These are phyloP conservation scores for Aspergillus egyptiacus DNA, from an alignment of 495 filamentous ascomycete genomes.

Conservation along the genomic window DNA sequence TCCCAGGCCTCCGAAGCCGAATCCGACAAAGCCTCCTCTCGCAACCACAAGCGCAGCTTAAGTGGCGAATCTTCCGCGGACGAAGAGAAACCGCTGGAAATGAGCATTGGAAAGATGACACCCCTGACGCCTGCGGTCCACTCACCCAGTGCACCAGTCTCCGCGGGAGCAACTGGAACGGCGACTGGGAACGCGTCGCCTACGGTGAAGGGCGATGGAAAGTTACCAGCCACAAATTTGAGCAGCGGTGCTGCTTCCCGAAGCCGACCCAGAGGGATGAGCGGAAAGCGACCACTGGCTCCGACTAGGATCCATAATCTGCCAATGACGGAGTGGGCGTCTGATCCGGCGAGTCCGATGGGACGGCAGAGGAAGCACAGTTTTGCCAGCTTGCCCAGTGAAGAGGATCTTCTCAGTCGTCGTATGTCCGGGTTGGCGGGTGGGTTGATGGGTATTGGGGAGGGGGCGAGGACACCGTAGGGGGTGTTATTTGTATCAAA, in stretches of 20 bases:
- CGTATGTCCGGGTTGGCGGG: constrained; percentile 81
- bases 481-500: not conserved
- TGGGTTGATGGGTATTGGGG: constrained; percentile 64
- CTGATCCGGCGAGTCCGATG: constrained; percentile 21
- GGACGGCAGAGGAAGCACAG: constrained; percentile 43
- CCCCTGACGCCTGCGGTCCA: constrained; percentile 18
- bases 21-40: not conserved
- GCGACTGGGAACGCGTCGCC: not conserved
- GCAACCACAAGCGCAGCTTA: constrained; percentile 36
- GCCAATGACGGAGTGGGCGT: constrained; percentile 21
- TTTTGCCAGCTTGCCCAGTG: constrained; percentile 69
- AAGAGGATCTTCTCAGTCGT: constrained; percentile 75
- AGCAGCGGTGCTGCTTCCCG: constrained; percentile 3
- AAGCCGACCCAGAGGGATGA: constrained; percentile 11
- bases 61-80: constrained; percentile 66
- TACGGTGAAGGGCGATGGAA: too few relatives aligned
- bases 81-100: constrained; percentile 76
- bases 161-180: not conserved
- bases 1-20: not conserved
- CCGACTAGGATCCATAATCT: constrained; percentile 23
- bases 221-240: not conserved
- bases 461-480: constrained; percentile 37
- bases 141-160: not conserved
- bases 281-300: constrained; percentile 10
- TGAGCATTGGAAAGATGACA: constrained; percentile 49